A percentile compares a stretch with the other conserved stretches of the same genome.
These are phyloP conservation scores for Cyphellophora attinorum DNA, from an alignment of 2,329 filamentous ascomycete species.

Conservation along the genomic window DNA sequence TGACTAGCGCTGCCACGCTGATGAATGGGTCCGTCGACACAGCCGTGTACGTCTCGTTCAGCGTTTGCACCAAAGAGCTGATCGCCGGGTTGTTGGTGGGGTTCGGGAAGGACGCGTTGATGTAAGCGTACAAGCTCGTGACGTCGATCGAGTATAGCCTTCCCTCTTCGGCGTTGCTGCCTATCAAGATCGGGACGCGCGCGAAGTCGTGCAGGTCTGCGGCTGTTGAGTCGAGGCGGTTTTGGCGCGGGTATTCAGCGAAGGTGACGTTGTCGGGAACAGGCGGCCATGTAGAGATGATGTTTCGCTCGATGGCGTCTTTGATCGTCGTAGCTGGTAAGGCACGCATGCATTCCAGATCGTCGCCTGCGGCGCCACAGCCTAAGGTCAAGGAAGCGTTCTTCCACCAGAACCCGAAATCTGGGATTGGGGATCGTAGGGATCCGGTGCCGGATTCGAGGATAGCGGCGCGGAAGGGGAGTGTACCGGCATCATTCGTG, in stretches of 20 bases:
- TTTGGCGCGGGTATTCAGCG: conserved; percentile 64
- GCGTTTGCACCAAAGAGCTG: neutral
- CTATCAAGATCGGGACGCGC: conserved; percentile 24
- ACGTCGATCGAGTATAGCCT: conserved; percentile 21
- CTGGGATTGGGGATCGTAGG: neutral
- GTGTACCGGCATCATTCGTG: conserved; percentile 11
- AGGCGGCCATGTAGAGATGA: neutral
- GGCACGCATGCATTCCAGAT: conserved; percentile 2
- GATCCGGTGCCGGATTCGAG: conserved; percentile 16
- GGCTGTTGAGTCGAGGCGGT: conserved; percentile 67
- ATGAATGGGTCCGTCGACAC: neutral
- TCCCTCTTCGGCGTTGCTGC: conserved; percentile 26
- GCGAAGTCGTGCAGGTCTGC: conserved; percentile 31
- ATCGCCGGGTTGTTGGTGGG: too few species aligned
- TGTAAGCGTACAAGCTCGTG: conserved; percentile 10
- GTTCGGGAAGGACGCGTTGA: conserved; percentile 10
- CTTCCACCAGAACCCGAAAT: conserved; percentile 7
- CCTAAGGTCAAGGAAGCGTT: conserved; percentile 7
- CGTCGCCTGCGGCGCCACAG: conserved; percentile 5
- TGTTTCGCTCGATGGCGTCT: neutral
- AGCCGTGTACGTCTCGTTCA: conserved; percentile 4
- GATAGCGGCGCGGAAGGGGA: conserved; percentile 23
- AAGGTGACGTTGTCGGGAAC: conserved; percentile 59
- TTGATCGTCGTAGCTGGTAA: neutral
- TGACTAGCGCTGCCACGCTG: conserved; percentile 1